Percentiles rank a stretch among this genome's conserved stretches.
These are phyloP conservation scores for Tremella mesenterica DNA, from an alignment of 768 basidiomycete species.

Conservation along the genomic window DNA sequence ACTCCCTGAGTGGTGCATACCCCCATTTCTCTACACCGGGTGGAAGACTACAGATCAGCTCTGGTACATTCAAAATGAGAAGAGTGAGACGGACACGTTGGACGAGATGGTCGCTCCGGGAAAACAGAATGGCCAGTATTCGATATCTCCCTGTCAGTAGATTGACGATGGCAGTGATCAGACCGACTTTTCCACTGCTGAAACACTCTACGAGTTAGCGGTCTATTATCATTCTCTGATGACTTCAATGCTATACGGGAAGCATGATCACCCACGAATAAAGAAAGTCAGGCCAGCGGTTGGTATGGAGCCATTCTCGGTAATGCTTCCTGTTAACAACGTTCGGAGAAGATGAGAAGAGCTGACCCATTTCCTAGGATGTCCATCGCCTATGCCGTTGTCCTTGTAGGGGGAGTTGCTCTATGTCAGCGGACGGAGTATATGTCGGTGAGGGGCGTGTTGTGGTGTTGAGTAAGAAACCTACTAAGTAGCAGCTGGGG, in stretches of 20 bases:
- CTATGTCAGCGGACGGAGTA: background rate
- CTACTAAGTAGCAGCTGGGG: background rate
- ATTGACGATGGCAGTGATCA: too few species aligned
- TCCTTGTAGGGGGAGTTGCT: constrained; percentile 11
- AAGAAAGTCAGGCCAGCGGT: background rate
- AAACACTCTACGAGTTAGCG: background rate
- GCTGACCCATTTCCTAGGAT: constrained; percentile 8
- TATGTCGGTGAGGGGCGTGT: too few species aligned
- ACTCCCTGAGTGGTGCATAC: too few species aligned
- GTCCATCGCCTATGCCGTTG: constrained; percentile 11
- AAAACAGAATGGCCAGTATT: constrained; percentile 14
- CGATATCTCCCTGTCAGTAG: too few species aligned
- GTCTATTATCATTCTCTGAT: background rate
- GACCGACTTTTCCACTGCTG: constrained; percentile 9
- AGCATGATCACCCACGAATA: constrained; percentile 8
- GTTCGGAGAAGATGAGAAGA: background rate
- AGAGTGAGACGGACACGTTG: background rate
- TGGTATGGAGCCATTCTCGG: background rate
- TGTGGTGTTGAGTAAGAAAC: background rate
- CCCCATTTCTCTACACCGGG: constrained; percentile 14
- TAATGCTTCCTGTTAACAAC: constrained; percentile 9
- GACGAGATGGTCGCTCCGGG: constrained; percentile 10
- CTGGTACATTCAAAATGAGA: background rate
- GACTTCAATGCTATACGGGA: constrained; percentile 1
- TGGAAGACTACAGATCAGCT: constrained; percentile 1